These are phyloP conservation scores for Aspergillus sp. DNA, from an alignment of 2,329 filamentous ascomycete genomes.

Conservation along the genomic window DNA sequence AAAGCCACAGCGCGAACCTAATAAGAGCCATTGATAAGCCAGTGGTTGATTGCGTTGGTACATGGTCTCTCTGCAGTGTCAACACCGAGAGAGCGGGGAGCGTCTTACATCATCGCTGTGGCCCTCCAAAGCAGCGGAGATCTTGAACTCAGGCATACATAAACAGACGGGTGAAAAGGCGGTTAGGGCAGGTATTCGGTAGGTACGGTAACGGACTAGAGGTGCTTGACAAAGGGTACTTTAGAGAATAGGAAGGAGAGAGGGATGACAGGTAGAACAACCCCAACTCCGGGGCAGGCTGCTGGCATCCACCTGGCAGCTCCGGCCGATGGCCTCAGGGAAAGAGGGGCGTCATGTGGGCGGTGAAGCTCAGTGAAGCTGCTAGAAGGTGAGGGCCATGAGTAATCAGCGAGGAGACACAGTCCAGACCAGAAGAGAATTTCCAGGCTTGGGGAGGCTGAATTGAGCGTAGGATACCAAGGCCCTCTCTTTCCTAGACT, in stretches of 20 bases:
- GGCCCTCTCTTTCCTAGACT: not conserved
- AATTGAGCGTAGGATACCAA: not conserved
- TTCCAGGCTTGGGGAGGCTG: not conserved
- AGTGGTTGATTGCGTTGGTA: constrained; percentile 19
- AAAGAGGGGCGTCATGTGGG: constrained; percentile 23
- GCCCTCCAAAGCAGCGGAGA: constrained; percentile 85
- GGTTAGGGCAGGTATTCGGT: not conserved
- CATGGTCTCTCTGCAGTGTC: constrained; percentile 19
- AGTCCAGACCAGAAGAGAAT: not conserved
- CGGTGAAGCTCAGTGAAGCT: constrained; percentile 21
- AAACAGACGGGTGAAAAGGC: constrained; percentile 20
- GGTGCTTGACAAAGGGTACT: not conserved
- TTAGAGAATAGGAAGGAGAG: not conserved
- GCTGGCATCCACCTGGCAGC: constrained; percentile 4
- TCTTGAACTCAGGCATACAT: constrained; percentile 82
- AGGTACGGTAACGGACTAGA: not conserved
- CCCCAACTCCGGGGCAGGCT: constrained; percentile 15
- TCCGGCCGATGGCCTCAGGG: not conserved
- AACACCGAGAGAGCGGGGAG: constrained; percentile 23
- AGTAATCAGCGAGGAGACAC: constrained; percentile 2
- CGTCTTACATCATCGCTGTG: constrained; percentile 87
- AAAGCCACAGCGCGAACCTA: constrained; percentile 88
- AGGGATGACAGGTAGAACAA: constrained; percentile 4
- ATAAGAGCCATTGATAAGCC: constrained; percentile 62
- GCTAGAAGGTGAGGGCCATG: constrained; percentile 17